phyloP scores from a whole-genome alignment of 2,329 filamentous ascomycete genomes.

The Rhynchosporium secalis region DNA sequence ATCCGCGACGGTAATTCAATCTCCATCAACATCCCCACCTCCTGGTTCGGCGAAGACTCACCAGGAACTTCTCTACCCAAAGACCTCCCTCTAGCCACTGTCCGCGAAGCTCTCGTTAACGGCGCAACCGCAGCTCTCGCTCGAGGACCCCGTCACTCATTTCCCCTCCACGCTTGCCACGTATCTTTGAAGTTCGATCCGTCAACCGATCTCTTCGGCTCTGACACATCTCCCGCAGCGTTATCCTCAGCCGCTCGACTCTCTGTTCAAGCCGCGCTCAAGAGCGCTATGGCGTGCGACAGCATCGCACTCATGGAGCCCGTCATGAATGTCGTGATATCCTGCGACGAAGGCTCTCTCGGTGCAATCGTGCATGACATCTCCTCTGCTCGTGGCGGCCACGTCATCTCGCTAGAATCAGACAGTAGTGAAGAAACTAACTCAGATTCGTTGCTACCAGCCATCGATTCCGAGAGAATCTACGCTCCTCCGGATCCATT shows the following conservation, averaged over 20 bases:
- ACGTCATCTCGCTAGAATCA: conserved; percentile 67
- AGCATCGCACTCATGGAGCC: conserved; percentile 79
- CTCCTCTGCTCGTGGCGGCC: conserved; percentile 69
- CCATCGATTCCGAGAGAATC: conserved; percentile 71
- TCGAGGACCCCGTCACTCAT: conserved; percentile 77
- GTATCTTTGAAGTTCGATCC: conserved; percentile 71
- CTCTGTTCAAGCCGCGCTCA: conserved; percentile 70
- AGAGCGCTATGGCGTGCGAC: conserved; percentile 54
- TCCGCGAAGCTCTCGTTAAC: conserved; percentile 64
- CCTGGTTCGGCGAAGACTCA: conserved; percentile 38
- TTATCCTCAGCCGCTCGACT: conserved; percentile 66
- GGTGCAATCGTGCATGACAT: conserved; percentile 83
- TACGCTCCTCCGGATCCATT: conserved; percentile 91
- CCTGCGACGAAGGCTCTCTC: conserved; percentile 77
- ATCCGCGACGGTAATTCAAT: conserved; percentile 72
- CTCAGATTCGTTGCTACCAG: conserved; percentile 24
- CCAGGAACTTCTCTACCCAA: conserved; percentile 50
- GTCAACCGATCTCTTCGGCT: conserved; percentile 61
- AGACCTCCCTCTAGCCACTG: conserved; percentile 49
- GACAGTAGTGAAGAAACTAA: conserved; percentile 31
- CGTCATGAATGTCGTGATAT: conserved; percentile 87
- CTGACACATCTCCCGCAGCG: conserved; percentile 65
- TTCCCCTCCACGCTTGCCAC: conserved; percentile 75
- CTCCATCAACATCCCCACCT: conserved; percentile 48
- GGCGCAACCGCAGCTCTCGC: conserved; percentile 82